Evolutionary conservation across 768 basidiomycete species (phyloP).

Genomic region (Pilatotrama ljubarskyi): DNA sequence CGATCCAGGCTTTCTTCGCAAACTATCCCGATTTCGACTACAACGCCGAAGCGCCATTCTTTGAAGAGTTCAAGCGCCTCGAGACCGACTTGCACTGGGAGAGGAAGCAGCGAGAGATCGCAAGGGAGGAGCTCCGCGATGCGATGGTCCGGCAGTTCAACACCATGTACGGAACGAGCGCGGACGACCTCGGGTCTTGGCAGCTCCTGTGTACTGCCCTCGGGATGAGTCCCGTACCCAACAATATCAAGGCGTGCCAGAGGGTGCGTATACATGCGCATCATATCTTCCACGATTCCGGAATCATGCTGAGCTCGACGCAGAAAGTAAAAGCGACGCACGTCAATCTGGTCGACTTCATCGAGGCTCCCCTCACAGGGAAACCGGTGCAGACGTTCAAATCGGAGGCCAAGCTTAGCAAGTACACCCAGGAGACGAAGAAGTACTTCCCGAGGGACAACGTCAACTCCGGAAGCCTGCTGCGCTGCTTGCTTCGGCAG

Average conservation of each 20-base stretch:
- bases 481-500: constrained; percentile 30
- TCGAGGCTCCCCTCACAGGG: constrained; percentile 21
- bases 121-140: neutral
- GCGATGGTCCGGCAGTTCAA: constrained; percentile 22
- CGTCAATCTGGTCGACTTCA: constrained; percentile 35
- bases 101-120: neutral
- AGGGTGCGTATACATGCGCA: neutral
- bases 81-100: neutral
- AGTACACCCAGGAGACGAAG: constrained; percentile 23
- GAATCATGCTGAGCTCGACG: neutral
- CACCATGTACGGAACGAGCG: constrained; percentile 20
- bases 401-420: constrained; percentile 23
- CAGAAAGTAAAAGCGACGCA: constrained; percentile 21
- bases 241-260: constrained; percentile 5
- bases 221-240: constrained; percentile 14
- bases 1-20: constrained; percentile 21
- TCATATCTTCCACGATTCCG: neutral
- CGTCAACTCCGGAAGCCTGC: constrained; percentile 31
- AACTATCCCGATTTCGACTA: constrained; percentile 13
- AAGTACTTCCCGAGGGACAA: constrained; percentile 32
- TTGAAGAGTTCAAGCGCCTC: constrained; percentile 12
- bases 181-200: constrained; percentile 12
- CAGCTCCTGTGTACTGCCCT: constrained; percentile 15
- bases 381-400: constrained; percentile 16
- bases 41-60: constrained; percentile 5